Evolutionary conservation across 83 land plant species (phyloP).

Genomic region (Thuja plicata): DNA sequence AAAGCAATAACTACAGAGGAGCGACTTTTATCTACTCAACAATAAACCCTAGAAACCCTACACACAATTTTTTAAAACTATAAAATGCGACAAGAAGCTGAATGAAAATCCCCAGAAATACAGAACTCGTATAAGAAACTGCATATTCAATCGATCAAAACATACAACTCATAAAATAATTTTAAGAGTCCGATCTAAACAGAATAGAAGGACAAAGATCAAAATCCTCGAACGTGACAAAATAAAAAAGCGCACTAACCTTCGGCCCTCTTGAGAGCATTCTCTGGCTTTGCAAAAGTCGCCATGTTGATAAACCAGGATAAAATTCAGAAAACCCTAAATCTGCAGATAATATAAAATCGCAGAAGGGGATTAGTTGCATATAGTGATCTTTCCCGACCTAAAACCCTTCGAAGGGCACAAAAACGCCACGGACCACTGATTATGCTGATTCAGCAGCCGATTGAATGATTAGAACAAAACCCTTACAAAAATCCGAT

Average conservation of each 20-base stretch:
- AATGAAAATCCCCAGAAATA: background rate
- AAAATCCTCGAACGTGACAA: background rate
- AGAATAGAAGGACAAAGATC: background rate
- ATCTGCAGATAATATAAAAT: background rate
- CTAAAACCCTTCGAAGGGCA: background rate
- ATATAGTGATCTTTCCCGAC: background rate
- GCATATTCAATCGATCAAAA: background rate
- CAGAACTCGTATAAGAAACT: background rate
- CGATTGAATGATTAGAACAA: background rate
- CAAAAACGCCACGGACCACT: background rate
- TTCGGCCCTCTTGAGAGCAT: constrained; percentile 90
- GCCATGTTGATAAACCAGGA: constrained; percentile 45
- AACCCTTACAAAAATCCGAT: background rate
- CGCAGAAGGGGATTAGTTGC: background rate
- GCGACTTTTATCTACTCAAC: background rate
- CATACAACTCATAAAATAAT: background rate
- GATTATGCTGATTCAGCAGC: background rate
- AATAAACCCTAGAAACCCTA: background rate
- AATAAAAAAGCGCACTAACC: constrained; percentile 31
- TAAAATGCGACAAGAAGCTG: background rate
- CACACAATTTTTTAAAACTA: background rate
- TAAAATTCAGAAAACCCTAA: background rate
- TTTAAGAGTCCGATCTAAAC: background rate
- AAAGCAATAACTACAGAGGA: background rate
- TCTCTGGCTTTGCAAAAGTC: constrained; percentile 87